Evolutionary conservation across 306 rosid genomes (phyloP), one percentile per base, ranked within the genome.

Genomic region (Quercus dentata): DNA sequence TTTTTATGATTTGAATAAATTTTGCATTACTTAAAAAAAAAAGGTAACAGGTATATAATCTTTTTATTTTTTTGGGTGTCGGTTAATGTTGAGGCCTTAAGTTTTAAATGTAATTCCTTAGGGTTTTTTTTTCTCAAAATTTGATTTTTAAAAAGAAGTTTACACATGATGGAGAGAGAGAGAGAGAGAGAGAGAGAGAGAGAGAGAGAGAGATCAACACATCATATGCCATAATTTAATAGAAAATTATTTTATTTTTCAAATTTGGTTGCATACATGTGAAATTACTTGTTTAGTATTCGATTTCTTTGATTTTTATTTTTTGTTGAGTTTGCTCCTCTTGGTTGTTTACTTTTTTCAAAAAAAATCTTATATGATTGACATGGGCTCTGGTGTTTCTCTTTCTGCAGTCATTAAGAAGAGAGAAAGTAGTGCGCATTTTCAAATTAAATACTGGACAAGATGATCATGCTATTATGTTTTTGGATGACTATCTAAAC

Each of bases 401-500:
- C 71, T 78, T 75, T 61, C 17, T 82, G 87, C 91, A 95, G 99
- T 82, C 87, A 49, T 80, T 95, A 27, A 90, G 86, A 88, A 87
- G 97, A 74, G 99, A 91, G 78, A 93, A 93, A 87, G 88, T 88
- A 56, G 74, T 95, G 81, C 93, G 97, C 9, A 74, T 91, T 82
- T 95, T 95, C 85, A 95, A 93, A 75, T 85, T 93, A 68, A 95
- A 89, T 87, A 93, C 94, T 1, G 99, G 97, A 80, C 97, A 93
- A 73, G 97, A 95, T 81, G 97, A 95, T 82, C 93, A 95, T 78
- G 97, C 97, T 52, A 74, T 93, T 51, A 88, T 93, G 97, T 93
- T 95, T 88, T 77, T 84, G 79, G 94, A 95, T 78, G 97, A 95
- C 78, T 93, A 93, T 89, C 69, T 88, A 69, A 85, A 86, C 74